These are phyloP conservation scores for Quercus alba DNA, from an alignment of 306 rosid genomes.

Conservation along the genomic window DNA sequence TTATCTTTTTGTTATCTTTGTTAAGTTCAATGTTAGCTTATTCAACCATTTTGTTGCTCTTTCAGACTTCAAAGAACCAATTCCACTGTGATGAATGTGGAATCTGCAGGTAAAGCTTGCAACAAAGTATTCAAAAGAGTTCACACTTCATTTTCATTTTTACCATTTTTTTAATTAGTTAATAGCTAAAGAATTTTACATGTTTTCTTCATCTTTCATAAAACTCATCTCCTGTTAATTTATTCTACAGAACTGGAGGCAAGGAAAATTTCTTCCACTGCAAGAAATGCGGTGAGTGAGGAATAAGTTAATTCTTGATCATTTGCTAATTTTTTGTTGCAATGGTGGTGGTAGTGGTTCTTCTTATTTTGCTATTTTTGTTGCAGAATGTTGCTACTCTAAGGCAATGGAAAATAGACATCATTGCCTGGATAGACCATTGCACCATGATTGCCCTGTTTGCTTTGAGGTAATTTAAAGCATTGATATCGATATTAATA, in stretches of 20 bases:
- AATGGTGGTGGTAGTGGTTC: not conserved
- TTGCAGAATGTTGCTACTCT: constrained; percentile 79
- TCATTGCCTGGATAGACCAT: constrained; percentile 71
- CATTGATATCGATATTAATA: not conserved
- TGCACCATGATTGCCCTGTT: constrained; percentile 87
- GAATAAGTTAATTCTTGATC: not conserved
- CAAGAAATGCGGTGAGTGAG: constrained; percentile 63
- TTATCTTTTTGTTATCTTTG: not conserved
- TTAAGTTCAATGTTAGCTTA: not conserved
- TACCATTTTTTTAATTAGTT: not conserved
- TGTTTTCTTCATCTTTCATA: not conserved
- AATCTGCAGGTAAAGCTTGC: constrained; percentile 68
- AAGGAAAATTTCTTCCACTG: constrained; percentile 82
- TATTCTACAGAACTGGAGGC: constrained; percentile 70
- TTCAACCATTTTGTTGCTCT: not conserved
- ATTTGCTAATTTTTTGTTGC: not conserved
- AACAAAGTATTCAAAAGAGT: not conserved
- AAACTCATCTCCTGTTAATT: not conserved
- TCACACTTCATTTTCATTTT: not conserved
- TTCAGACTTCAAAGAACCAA: constrained; percentile 68
- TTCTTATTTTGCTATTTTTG: not conserved
- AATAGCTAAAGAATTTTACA: not conserved
- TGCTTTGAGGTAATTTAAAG: constrained; percentile 68
- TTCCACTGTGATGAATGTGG: constrained; percentile 89
- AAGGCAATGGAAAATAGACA: constrained; percentile 54